A percentile compares a stretch with the other conserved stretches of the same genome.
These are phyloP conservation scores for Suaeda aralocaspica DNA, from an alignment of 148 eudicot species.

Conservation along the genomic window DNA sequence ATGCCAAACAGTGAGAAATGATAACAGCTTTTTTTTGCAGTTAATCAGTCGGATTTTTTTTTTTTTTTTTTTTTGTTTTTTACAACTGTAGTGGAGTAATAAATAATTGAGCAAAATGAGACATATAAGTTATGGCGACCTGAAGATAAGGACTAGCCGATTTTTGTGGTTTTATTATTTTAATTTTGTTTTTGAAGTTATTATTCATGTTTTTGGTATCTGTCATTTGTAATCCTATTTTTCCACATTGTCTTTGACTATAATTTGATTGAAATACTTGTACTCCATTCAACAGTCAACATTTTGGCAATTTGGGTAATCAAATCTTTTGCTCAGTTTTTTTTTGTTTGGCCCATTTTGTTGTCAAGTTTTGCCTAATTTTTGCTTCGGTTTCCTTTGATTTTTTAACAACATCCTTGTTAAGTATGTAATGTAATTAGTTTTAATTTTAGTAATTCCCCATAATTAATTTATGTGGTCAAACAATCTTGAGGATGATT, in stretches of 20 bases:
- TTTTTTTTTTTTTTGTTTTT: background rate
- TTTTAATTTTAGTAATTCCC: too few species aligned
- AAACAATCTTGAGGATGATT: too few species aligned
- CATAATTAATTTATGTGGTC: too few species aligned
- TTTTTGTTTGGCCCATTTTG: conserved; percentile 10
- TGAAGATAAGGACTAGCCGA: background rate
- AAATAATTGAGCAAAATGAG: too few species aligned
- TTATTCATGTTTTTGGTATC: conserved; percentile 4
- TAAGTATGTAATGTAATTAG: too few species aligned
- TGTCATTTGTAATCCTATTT: background rate
- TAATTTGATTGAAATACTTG: too few species aligned
- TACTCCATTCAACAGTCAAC: too few species aligned
- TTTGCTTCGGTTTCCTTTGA: background rate
- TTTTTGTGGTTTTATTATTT: background rate
- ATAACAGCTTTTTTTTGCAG: conserved; percentile 20
- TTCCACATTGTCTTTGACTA: conserved; percentile 2
- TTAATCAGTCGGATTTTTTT: background rate
- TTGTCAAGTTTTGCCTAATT: background rate
- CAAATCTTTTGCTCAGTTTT: conserved; percentile 10
- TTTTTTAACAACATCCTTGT: too few species aligned
- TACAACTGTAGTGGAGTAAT: too few species aligned
- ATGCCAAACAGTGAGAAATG: conserved; percentile 2
- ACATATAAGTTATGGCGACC: too few species aligned
- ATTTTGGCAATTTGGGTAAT: background rate
- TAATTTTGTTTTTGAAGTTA: background rate